Evolutionary conservation across 371 early-diverging fungal genomes (phyloP), one percentile per base, ranked within the genome.

Genomic region (Dinochytrium kinnereticum): DNA sequence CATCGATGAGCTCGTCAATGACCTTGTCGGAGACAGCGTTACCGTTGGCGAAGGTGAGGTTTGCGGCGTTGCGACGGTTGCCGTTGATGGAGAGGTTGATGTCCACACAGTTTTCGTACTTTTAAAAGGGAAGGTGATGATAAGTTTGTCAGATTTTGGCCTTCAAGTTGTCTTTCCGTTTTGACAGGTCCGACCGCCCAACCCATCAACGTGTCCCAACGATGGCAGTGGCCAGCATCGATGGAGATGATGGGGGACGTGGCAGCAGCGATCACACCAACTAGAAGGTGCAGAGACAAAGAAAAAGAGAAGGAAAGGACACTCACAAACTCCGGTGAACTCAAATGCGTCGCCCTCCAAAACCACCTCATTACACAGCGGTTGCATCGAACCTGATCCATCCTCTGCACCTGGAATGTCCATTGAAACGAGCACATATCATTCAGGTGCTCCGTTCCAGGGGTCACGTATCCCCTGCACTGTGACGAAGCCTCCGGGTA

Each of bases 361-460:
- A 51, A 59, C 80, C 80, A 80, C 2, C 77, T 51, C 28, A 80
- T 67, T 55, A 80, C 65, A 64, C 80, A 80, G 72, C 69, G 51
- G 0, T 50, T 80, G 77, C 80, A 80, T 10, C 59, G 76, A 57
- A 80, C 76, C 66, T 76, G 39, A 67, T 80, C 65, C 34, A 67
- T 70, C 65, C 76, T 80, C 40, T 71, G 64, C 2, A 67, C 40
- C 24, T 36, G 66, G 61, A 80, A 80, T 0, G 80, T 80, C 80
- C 80, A 80, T 26, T 80, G 57, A 65, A 66, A 50, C 30, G 76
- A 1, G 50, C 80, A 80, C 80, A 80, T 80, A 71, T 80, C 80
- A 69, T 80, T 75, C 10, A 75, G 72, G 57, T 67, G 67, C 28
- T 67, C 68, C 17, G 44, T 36, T 38, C 75, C 72, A 33, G 71